These are phyloP conservation scores for Xylaria sp. DNA, from an alignment of 2,329 filamentous ascomycete species.

Conservation along the genomic window DNA sequence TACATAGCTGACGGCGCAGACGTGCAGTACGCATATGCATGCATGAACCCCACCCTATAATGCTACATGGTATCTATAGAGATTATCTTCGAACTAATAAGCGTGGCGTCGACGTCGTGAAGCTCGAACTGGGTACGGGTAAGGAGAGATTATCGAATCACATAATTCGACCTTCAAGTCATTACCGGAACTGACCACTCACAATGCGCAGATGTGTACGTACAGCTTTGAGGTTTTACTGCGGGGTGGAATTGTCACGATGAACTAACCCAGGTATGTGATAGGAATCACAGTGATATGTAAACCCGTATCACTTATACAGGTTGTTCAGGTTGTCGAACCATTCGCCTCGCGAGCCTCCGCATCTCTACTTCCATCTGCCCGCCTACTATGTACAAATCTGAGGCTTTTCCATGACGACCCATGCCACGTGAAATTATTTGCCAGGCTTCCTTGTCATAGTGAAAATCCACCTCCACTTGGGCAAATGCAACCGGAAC, in stretches of 20 bases:
- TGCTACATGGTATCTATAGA: neutral
- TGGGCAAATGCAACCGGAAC: neutral
- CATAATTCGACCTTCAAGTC: neutral
- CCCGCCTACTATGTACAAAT: too few relatives aligned
- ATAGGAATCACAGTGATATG: neutral
- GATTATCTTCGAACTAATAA: neutral
- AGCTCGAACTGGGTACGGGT: neutral
- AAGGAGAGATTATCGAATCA: constrained; percentile 10
- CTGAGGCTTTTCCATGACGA: too few relatives aligned
- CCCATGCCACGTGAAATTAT: too few relatives aligned
- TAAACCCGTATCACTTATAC: neutral
- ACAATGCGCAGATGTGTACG: neutral
- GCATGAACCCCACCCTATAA: constrained; percentile 7
- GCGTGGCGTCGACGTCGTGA: neutral
- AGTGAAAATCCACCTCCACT: neutral
- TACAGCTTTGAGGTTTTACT: neutral
- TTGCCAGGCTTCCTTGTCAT: neutral
- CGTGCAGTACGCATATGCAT: constrained; percentile 16
- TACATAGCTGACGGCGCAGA: constrained; percentile 17
- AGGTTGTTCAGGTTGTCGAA: neutral
- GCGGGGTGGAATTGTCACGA: neutral
- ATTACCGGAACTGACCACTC: constrained; percentile 13
- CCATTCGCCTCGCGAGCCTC: too few relatives aligned
- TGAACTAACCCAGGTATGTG: neutral
- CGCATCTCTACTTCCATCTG: too few relatives aligned